These are phyloP conservation scores for Tetrahymena malaccensis DNA, from an alignment of 73 alveolate species.

Conservation along the genomic window DNA sequence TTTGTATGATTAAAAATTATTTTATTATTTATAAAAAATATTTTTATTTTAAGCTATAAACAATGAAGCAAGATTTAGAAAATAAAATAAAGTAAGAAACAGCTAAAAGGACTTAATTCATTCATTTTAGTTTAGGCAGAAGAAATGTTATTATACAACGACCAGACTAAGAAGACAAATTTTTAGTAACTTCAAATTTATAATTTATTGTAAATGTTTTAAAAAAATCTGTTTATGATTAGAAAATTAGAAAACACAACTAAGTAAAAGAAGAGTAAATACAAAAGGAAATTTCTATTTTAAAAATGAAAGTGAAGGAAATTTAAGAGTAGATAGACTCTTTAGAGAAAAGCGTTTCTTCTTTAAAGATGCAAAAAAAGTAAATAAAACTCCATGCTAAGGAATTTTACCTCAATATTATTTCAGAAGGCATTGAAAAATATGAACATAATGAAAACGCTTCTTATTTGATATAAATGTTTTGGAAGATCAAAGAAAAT, in stretches of 20 bases:
- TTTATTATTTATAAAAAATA: neutral
- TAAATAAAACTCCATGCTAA: neutral
- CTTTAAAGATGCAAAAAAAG: neutral
- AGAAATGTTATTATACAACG: neutral
- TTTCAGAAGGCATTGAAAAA: neutral
- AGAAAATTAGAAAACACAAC: neutral
- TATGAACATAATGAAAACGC: neutral
- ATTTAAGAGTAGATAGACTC: neutral
- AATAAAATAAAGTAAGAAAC: neutral
- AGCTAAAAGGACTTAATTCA: neutral
- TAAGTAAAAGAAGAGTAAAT: neutral
- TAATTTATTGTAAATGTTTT: neutral
- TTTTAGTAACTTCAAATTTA: neutral
- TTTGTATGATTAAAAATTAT: too few species aligned
- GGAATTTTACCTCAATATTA: neutral
- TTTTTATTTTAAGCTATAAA: neutral
- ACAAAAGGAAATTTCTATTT: neutral
- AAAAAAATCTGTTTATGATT: neutral
- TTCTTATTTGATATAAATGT: neutral
- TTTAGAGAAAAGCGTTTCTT: neutral
- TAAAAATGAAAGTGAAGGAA: neutral
- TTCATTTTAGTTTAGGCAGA: neutral
- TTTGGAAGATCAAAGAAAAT: neutral
- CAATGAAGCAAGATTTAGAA: neutral
- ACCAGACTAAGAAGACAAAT: neutral